Conservation (phyloP, 2,329 filamentous ascomycete species). For the Raffaelea ambrosiae region DNA sequence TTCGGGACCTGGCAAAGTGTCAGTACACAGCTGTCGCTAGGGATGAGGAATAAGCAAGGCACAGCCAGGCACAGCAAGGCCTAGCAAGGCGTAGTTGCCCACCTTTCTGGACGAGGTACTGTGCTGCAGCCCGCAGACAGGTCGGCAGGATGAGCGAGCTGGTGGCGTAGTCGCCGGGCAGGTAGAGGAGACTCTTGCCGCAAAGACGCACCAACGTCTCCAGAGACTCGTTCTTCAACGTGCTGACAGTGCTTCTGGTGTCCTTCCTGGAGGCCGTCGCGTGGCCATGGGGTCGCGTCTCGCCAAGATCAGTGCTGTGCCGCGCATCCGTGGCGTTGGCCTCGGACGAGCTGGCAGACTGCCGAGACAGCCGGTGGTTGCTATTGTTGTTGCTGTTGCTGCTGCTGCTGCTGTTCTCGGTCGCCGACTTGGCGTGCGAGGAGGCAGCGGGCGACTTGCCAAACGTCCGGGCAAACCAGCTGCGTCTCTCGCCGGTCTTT, state of each 20-base stretch:
- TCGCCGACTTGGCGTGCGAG: slow-evolving; percentile 15
- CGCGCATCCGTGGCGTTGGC: slow-evolving; percentile 33
- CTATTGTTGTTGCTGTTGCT: neutral
- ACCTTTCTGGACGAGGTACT: slow-evolving; percentile 55
- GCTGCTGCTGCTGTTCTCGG: neutral
- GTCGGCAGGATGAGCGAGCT: slow-evolving; percentile 52
- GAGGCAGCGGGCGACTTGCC: slow-evolving; percentile 18
- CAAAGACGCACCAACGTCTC: slow-evolving; percentile 53
- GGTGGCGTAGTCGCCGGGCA: slow-evolving; percentile 51
- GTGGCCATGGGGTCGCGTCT: slow-evolving; percentile 39
- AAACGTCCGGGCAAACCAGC: slow-evolving; percentile 24
- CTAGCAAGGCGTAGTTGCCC: too few relatives aligned
- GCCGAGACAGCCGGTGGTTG: neutral
- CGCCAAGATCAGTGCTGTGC: slow-evolving; percentile 38
- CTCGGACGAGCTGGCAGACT: slow-evolving; percentile 18
- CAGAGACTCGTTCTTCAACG: slow-evolving; percentile 41
- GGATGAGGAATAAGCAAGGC: neutral
- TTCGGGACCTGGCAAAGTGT: slow-evolving; percentile 21
- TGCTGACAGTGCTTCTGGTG: slow-evolving; percentile 29
- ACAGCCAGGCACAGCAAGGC: too few relatives aligned
- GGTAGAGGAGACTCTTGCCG: slow-evolving; percentile 52
- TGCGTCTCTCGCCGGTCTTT: slow-evolving; percentile 12
- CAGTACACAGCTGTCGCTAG: neutral
- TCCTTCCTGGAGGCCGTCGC: slow-evolving; percentile 27
- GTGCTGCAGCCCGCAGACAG: slow-evolving; percentile 57